Evolutionary conservation across 2,329 filamentous ascomycete species (phyloP), one percentile per base, ranked within the genome.

Genomic region (Sodiomyces alkalinus): DNA sequence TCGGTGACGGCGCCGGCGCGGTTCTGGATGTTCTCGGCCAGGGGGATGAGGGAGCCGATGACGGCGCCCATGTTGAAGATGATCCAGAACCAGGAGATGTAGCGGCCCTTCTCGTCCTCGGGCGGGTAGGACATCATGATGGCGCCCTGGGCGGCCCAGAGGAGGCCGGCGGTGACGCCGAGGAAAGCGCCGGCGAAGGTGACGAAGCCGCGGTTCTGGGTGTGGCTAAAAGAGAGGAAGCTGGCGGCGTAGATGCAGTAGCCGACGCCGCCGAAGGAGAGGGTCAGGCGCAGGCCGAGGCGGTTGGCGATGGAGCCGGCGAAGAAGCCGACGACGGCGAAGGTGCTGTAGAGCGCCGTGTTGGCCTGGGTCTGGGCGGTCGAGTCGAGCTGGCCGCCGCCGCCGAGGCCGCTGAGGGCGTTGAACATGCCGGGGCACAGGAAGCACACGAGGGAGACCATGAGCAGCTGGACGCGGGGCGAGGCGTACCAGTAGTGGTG

Each of bases 21-120:
- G 33, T 58, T 64, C 55, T 80, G 51, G 45, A 80, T 65, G 54
- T 80, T 81, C 51, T 80, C 65, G 37, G 66, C 78, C 4, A 83
- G 66, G n/a, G 77, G 76, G 35, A 83, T 80, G 13, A 76, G 53
- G 44, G 76, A 74, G 36, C 86, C 86, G 50, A 94, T 82, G 35
- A 93, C 85, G 43, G 75, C 85, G 41, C 86, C 86, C 33, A 86
- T 53, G 54, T 93, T 93, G 65, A 93, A 94, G 45, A 94, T 92
- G 50, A 85, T 74, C 86, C 86, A 93, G 57, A 93, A 93, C 59
- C 74, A 75, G 35, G 80, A 80, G 49, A 93, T 92, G 51, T 85
- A 93, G 34, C 76, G 74, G 24, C 86, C 86, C 62, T 93, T 93
- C 38, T 72, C 69, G 19, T 70, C 53, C 55, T 93, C 86, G 13